Evolutionary conservation across 805 yeast genomes (phyloP).

Genomic region (Pichia membranifaciens): DNA sequence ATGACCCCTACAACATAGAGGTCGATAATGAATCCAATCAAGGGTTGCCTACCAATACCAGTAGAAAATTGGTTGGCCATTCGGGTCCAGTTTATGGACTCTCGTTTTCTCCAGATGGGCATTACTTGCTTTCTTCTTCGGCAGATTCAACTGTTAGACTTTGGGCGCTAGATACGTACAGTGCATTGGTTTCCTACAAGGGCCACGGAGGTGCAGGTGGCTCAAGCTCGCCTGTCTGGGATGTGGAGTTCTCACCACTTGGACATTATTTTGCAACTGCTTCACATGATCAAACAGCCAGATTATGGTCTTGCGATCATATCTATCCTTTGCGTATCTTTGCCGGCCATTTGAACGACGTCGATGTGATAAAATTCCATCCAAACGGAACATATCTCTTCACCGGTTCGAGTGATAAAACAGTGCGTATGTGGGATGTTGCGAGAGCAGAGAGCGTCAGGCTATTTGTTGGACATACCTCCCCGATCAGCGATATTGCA

Average conservation of each 20-base stretch:
- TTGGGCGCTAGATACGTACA: slow-evolving; percentile 91
- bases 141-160: slow-evolving; percentile 89
- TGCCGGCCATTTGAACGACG: slow-evolving; percentile 97
- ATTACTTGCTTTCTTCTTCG: slow-evolving; percentile 71
- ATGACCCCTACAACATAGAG: slow-evolving; percentile 39
- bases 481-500: slow-evolving; percentile 79
- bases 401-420: slow-evolving; percentile 93
- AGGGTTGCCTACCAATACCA: slow-evolving; percentile 27
- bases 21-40: slow-evolving; percentile 18
- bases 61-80: slow-evolving; percentile 74
- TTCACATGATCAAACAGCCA: slow-evolving; percentile 95
- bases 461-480: slow-evolving; percentile 86
- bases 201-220: slow-evolving; percentile 50
- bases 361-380: slow-evolving; percentile 90
- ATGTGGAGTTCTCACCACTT: slow-evolving; percentile 85
- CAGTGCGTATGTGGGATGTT: slow-evolving; percentile 98
- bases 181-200: slow-evolving; percentile 86
- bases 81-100: slow-evolving; percentile 90
- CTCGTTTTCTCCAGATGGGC: slow-evolving; percentile 85
- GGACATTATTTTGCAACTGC: slow-evolving; percentile 99
- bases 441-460: slow-evolving; percentile 84
- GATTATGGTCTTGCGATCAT: slow-evolving; percentile 97
- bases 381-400: slow-evolving; percentile 93
- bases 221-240: slow-evolving; percentile 89
- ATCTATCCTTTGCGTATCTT: slow-evolving; percentile 92